These are phyloP conservation scores for Biancaea sappan DNA, from an alignment of 306 rosid genomes.

Conservation along the genomic window DNA sequence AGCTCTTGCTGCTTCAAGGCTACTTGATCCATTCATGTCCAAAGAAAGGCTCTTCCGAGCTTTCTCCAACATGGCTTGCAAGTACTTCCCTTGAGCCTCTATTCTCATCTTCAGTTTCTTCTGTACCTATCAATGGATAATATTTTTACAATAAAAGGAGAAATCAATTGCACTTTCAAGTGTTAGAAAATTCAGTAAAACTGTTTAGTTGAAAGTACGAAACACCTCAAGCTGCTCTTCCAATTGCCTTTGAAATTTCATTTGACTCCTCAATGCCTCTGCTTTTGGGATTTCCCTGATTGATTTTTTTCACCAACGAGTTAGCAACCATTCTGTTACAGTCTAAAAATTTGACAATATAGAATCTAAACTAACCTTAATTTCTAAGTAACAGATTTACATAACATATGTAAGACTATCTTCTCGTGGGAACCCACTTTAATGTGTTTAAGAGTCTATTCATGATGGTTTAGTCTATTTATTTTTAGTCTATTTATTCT, in stretches of 20 bases:
- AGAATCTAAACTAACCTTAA: background rate
- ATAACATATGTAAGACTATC: background rate
- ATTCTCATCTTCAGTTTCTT: constrained; percentile 79
- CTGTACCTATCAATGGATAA: constrained; percentile 61
- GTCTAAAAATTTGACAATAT: background rate
- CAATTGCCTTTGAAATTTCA: constrained; percentile 65
- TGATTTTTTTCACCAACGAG: background rate
- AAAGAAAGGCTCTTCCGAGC: constrained; percentile 71
- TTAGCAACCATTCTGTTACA: constrained; percentile 12
- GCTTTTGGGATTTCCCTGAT: constrained; percentile 60
- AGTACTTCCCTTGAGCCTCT: constrained; percentile 89
- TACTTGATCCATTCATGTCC: constrained; percentile 48
- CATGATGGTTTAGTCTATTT: background rate
- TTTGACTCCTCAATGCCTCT: constrained; percentile 62
- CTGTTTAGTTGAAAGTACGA: background rate
- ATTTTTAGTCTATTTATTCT: background rate
- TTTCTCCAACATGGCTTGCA: constrained; percentile 78
- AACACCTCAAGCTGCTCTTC: constrained; percentile 85
- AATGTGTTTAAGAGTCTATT: background rate
- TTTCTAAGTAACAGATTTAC: background rate
- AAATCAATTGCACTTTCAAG: background rate
- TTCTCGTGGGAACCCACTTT: background rate
- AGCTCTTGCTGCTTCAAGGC: constrained; percentile 59
- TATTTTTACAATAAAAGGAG: background rate
- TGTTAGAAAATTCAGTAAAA: background rate